Evolutionary conservation across 768 basidiomycete genomes (phyloP), one percentile per base, ranked within the genome.

Genomic region (Mycena vulgaris): DNA sequence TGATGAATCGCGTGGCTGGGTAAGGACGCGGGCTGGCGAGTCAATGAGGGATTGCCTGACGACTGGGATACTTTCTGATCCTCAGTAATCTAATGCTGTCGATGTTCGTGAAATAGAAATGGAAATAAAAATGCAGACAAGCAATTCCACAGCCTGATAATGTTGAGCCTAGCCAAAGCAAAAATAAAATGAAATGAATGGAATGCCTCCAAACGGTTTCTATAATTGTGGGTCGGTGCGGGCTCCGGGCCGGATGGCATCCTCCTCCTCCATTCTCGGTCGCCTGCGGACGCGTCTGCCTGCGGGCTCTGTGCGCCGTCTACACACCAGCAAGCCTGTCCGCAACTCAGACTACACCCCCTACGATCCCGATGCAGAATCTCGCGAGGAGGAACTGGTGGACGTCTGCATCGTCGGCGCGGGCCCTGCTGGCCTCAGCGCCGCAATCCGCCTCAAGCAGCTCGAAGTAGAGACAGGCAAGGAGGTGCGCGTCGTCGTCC

Each of bases 331-430:
- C n/a, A n/a, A n/a, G n/a, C n/a, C n/a, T n/a, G n/a, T n/a, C n/a
- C n/a, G n/a, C 35, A 37, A 6, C 35, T 37, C 35, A 6, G 35
- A 37, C 6, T 66, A 48, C 39, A 66, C 67, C 7, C 63, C 57
- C 0, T 72, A 72, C 53, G 53, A 66, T 28, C 71, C 71, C 28
- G 45, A n/a, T 47, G 19, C 63, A 0, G 67, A 72, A 16, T 35
- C 57, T 23, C 63, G 67, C 52, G 67, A 69, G 37, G 88, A 91
- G 48, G 98, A 99, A 76, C 90, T 95, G 51, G 96, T 97, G 40
- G 97, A 99, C 75, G 96, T 99, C 39, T 97, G 96, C 80, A 98
- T 99, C 77, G 96, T 98, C 63, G 97, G 97, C 14, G 97, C 89
- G 3, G 98, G 97, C 3, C 97, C 97, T 0, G 97, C 97, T 0